These are phyloP conservation scores for Xeromyces bisporus DNA, from an alignment of 495 filamentous ascomycete species.

Conservation along the genomic window DNA sequence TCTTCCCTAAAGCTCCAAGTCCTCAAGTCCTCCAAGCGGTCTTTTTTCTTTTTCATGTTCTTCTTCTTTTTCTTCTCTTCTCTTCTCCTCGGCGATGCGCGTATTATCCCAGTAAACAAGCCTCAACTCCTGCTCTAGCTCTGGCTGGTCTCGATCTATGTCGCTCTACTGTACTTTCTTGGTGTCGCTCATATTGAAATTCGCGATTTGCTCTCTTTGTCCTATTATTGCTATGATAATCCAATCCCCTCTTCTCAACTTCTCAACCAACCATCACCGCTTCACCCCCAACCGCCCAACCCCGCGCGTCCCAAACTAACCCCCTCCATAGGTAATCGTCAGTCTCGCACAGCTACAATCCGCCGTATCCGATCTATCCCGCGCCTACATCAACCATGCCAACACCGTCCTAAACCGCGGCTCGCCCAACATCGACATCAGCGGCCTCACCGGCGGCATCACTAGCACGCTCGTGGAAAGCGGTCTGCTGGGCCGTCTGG, in stretches of 20 bases:
- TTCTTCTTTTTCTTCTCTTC: conserved; percentile 1
- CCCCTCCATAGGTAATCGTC: conserved; percentile 47
- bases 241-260: no score
- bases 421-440: conserved; percentile 31
- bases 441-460: conserved; percentile 32
- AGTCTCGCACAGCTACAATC: conserved; percentile 55
- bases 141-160: no score
- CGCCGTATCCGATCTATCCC: conserved; percentile 53
- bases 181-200: background rate
- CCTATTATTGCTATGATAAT: no score
- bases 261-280: no score
- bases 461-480: conserved; percentile 28
- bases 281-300: background rate
- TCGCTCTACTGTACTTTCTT: no score
- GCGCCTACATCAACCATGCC: conserved; percentile 68
- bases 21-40: background rate
- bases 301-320: conserved; percentile 6
- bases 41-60: background rate
- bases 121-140: no score
- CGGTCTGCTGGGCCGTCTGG: conserved; percentile 21
- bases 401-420: conserved; percentile 57
- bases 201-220: no score
- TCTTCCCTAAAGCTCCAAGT: background rate
- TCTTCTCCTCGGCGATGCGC: conserved; percentile 2
- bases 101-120: background rate